Percentiles rank a stretch among this genome's conserved stretches.
Evolutionary conservation across 1,284 basidiomycete genomes (phyloP).

Genomic region (Ceratobasidium sp.): DNA sequence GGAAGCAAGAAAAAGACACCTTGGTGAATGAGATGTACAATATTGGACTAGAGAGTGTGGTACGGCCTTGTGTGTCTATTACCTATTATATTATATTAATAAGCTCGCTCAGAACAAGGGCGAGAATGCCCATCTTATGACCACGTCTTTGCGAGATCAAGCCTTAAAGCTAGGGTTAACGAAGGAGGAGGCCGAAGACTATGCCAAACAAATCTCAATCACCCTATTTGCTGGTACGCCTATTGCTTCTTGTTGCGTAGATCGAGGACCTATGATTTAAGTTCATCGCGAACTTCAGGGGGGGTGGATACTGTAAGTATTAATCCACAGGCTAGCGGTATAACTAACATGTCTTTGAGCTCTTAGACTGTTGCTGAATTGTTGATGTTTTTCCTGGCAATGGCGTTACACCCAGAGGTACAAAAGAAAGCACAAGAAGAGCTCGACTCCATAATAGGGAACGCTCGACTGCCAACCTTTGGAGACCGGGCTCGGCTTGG

Average conservation of each 20-base stretch:
- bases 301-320: slow-evolving; percentile 17
- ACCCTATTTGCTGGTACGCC: too few relatives aligned
- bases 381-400: slow-evolving; percentile 45
- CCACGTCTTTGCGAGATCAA: too few relatives aligned
- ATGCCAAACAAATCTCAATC: too few relatives aligned
- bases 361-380: slow-evolving; percentile 4
- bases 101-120: too few relatives aligned
- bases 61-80: neutral
- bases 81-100: neutral
- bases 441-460: slow-evolving; percentile 51
- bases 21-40: neutral
- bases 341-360: neutral
- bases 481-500: slow-evolving; percentile 50
- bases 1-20: slow-evolving; percentile 22
- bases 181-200: too few relatives aligned
- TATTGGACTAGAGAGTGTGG: slow-evolving; percentile 20
- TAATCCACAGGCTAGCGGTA: neutral
- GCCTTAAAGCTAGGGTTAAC: too few relatives aligned
- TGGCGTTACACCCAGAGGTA: slow-evolving; percentile 51
- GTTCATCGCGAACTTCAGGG: neutral
- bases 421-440: slow-evolving; percentile 52
- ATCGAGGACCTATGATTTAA: too few relatives aligned
- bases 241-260: too few relatives aligned
- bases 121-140: too few relatives aligned
- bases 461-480: slow-evolving; percentile 50